These are phyloP conservation scores for Eutrema japonicum DNA, from an alignment of 345 rosid genomes.

Conservation along the genomic window DNA sequence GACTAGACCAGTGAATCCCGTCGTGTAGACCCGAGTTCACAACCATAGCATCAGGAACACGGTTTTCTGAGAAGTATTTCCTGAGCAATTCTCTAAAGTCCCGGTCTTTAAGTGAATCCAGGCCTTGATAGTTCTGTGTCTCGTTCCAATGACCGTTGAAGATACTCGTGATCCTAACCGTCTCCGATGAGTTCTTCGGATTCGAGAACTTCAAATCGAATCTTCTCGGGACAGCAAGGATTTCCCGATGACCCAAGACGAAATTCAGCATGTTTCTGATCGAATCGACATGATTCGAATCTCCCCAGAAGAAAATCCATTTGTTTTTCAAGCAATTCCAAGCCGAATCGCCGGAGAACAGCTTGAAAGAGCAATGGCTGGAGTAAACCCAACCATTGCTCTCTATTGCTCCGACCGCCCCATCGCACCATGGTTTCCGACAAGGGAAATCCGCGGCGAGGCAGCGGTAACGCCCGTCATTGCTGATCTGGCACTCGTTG, in stretches of 20 bases:
- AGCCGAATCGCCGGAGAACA: slow-evolving; percentile 60
- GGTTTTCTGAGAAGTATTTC: slow-evolving; percentile 72
- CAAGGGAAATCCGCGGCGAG: slow-evolving; percentile 66
- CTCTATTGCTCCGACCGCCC: slow-evolving; percentile 73
- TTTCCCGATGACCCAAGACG: slow-evolving; percentile 66
- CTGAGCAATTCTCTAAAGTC: slow-evolving; percentile 67
- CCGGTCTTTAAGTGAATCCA: slow-evolving; percentile 68
- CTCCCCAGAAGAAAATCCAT: slow-evolving; percentile 99
- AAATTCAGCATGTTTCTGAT: slow-evolving; percentile 86
- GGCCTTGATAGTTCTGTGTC: slow-evolving; percentile 80
- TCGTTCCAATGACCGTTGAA: slow-evolving; percentile 95
- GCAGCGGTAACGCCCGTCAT: slow-evolving; percentile 83
- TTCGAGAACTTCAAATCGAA: slow-evolving; percentile 81
- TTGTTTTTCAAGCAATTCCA: slow-evolving; percentile 78
- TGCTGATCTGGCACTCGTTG: slow-evolving; percentile 62
- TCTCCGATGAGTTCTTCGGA: slow-evolving; percentile 63
- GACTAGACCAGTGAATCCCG: slow-evolving; percentile 65
- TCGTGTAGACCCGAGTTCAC: slow-evolving; percentile 95
- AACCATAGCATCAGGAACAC: slow-evolving; percentile 74
- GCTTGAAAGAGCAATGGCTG: slow-evolving; percentile 72
- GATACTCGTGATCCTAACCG: slow-evolving; percentile 86
- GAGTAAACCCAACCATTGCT: slow-evolving; percentile 99
- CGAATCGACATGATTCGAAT: slow-evolving; percentile 91
- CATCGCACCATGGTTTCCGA: slow-evolving; percentile 81
- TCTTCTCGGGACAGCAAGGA: slow-evolving; percentile 76